Evolutionary conservation across 129 eudicot species (phyloP).

Genomic region (Dittrichia graveolens): DNA sequence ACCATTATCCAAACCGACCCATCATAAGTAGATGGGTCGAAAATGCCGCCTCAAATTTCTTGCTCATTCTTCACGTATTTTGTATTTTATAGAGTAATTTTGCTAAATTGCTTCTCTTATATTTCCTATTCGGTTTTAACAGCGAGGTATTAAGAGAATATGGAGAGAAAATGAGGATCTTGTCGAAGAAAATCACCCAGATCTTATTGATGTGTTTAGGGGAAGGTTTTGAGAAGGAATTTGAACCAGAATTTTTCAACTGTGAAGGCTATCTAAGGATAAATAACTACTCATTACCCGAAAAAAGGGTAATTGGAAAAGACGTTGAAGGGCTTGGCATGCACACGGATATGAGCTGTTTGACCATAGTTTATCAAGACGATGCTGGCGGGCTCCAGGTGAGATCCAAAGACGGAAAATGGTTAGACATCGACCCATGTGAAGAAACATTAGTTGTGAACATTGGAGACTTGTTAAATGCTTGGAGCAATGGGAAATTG

Average conservation of each 20-base stretch:
- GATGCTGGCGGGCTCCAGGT: constrained; percentile 91
- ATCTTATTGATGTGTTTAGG: constrained; percentile 65
- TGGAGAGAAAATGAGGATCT: constrained; percentile 62
- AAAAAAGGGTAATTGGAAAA: constrained; percentile 33
- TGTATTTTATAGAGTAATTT: background rate
- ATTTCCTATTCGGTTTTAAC: constrained; percentile 12
- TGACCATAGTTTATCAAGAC: constrained; percentile 82
- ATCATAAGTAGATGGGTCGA: background rate
- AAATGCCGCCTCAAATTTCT: background rate
- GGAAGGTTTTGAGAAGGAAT: constrained; percentile 44
- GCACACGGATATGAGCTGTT: constrained; percentile 95
- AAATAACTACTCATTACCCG: constrained; percentile 70
- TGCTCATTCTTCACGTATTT: background rate
- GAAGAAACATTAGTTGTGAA: constrained; percentile 79
- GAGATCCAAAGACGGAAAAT: constrained; percentile 60
- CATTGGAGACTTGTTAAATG: constrained; percentile 85
- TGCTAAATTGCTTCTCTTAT: background rate
- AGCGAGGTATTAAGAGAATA: constrained; percentile 75
- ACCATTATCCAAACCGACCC: too few relatives aligned
- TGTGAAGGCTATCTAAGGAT: constrained; percentile 88
- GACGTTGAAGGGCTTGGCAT: constrained; percentile 86
- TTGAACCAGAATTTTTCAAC: constrained; percentile 57
- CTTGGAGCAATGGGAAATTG: constrained; percentile 85
- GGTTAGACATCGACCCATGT: constrained; percentile 74
- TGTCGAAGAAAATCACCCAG: constrained; percentile 62